Conservation (phyloP, 2,329 filamentous ascomycete genomes). For the Penicillium oxalicum region DNA sequence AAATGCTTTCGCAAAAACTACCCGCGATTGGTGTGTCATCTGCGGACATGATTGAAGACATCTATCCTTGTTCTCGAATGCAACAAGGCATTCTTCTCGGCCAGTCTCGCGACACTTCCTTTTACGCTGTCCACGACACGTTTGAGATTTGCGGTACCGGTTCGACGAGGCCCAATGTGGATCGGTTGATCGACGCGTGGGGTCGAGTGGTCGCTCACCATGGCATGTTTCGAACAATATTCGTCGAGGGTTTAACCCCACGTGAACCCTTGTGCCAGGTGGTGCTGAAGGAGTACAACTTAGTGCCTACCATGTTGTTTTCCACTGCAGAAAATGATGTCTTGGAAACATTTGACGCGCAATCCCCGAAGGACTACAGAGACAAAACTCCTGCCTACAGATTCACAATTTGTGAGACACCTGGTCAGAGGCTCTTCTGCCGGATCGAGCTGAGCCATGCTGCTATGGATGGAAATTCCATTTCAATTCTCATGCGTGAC, state of each 20-base stretch:
- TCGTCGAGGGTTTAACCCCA: constrained; percentile 29
- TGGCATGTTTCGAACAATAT: constrained; percentile 35
- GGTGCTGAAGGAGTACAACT: constrained; percentile 28
- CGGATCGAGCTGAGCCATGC: constrained; percentile 49
- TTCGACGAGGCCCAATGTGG: constrained; percentile 20
- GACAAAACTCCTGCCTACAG: constrained; percentile 38
- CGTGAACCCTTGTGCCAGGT: constrained; percentile 31
- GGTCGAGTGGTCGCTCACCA: constrained; percentile 27
- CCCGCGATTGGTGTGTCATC: constrained; percentile 31
- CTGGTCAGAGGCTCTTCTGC: constrained; percentile 34
- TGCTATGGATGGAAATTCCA: constrained; percentile 48
- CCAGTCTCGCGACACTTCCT: constrained; percentile 26
- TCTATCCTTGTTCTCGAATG: constrained; percentile 36
- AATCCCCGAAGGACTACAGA: constrained; percentile 23
- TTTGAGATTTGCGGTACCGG: constrained; percentile 27
- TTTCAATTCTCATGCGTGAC: constrained; percentile 45
- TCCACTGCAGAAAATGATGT: constrained; percentile 28
- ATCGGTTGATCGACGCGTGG: constrained; percentile 28
- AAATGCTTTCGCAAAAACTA: constrained; percentile 33
- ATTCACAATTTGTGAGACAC: constrained; percentile 42
- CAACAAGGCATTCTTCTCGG: constrained; percentile 36
- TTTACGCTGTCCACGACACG: constrained; percentile 36
- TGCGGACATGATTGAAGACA: constrained; percentile 38
- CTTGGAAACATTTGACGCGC: constrained; percentile 25
- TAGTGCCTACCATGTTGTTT: constrained; percentile 24